phyloP scores from a whole-genome alignment of 768 basidiomycete species.

The Tephrocybe sp. region DNA sequence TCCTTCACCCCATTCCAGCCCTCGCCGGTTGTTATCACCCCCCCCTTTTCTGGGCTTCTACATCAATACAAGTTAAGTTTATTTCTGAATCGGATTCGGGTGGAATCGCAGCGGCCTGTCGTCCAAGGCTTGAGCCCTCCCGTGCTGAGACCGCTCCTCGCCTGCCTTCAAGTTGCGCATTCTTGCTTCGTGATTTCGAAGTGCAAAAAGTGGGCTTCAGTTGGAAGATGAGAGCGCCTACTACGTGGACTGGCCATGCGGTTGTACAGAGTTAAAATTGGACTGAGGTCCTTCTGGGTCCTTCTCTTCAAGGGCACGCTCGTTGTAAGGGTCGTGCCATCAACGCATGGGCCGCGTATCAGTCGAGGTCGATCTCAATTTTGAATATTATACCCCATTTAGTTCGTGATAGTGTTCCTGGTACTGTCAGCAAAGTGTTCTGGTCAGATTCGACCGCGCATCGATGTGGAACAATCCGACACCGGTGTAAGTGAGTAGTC shows the following conservation, averaged over 20 bases:
- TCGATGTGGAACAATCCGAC: neutral
- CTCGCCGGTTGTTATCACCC: neutral
- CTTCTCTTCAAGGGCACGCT: too few relatives aligned
- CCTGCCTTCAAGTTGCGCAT: too few relatives aligned
- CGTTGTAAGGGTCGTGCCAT: neutral
- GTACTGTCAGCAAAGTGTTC: neutral
- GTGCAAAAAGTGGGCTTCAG: neutral
- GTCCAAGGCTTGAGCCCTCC: neutral
- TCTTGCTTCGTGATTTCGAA: neutral
- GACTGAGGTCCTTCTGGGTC: too few relatives aligned
- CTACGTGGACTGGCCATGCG: neutral
- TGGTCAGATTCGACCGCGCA: too few relatives aligned
- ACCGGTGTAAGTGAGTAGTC: neutral
- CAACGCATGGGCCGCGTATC: neutral
- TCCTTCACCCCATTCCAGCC: neutral
- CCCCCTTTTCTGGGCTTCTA: neutral
- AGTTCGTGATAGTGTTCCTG: neutral
- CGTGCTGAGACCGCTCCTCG: neutral
- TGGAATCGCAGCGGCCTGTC: neutral
- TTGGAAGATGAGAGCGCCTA: neutral
- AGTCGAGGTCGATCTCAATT: neutral
- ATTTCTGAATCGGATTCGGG: slow-evolving; percentile 10
- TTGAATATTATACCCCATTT: slow-evolving; percentile 4
- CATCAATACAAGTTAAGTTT: slow-evolving; percentile 1
- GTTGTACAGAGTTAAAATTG: neutral